These are phyloP conservation scores for Sugiyamaella paludigena DNA, from an alignment of 1,139 yeast species.

Conservation along the genomic window DNA sequence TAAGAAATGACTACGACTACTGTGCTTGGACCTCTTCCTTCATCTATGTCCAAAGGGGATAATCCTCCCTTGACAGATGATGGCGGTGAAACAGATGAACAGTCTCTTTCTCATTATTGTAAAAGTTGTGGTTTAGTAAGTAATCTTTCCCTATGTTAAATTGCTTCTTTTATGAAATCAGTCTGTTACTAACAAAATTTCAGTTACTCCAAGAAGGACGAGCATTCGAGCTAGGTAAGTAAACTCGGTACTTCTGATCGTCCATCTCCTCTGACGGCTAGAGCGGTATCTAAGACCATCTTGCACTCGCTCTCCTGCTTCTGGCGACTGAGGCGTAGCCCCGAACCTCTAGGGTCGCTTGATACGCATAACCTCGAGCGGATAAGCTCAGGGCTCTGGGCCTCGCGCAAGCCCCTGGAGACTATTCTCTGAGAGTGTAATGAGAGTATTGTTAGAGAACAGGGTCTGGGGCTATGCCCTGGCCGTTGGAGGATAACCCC, in stretches of 20 bases:
- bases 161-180: background rate
- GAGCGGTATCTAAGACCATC: too few species aligned
- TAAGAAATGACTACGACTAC: too few species aligned
- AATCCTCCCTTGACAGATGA: background rate
- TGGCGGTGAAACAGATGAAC: background rate
- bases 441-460: too few species aligned
- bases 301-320: too few species aligned
- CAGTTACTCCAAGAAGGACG: slow-evolving; percentile 42
- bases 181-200: slow-evolving; percentile 1
- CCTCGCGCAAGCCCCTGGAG: background rate
- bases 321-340: too few species aligned
- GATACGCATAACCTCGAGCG: background rate
- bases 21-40: too few species aligned
- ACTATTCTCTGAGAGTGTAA: too few species aligned
- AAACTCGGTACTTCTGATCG: background rate
- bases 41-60: too few species aligned
- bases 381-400: background rate
- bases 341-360: too few species aligned
- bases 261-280: too few species aligned
- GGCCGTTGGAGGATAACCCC: too few species aligned
- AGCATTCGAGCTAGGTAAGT: slow-evolving; percentile 42
- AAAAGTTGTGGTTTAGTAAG: slow-evolving; percentile 11
- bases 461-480: too few species aligned
- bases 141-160: background rate
- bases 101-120: slow-evolving; percentile 1